These are phyloP conservation scores for Ustilago tritici DNA, from an alignment of 1,284 basidiomycete genomes.

Conservation along the genomic window DNA sequence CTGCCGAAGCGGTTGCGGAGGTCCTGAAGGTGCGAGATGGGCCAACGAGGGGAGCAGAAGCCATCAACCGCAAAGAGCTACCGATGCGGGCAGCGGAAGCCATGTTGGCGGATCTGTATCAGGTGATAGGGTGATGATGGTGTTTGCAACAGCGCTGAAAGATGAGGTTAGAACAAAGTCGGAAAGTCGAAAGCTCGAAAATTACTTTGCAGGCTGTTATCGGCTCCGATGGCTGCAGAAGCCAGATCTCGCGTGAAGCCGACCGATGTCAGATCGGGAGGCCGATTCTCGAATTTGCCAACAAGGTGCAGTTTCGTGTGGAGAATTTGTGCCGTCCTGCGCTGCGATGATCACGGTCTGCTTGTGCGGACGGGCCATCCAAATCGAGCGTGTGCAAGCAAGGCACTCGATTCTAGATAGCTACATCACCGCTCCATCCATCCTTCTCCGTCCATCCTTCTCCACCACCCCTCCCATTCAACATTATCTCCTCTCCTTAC, in stretches of 20 bases:
- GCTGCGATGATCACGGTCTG: conserved; percentile 25
- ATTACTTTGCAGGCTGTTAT: conserved; percentile 10
- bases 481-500: background rate
- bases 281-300: background rate
- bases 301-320: background rate
- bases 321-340: background rate
- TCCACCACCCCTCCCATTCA: background rate
- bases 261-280: background rate
- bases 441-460: background rate
- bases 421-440: background rate
- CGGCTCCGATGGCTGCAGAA: conserved; percentile 34
- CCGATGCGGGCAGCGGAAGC: conserved; percentile 26
- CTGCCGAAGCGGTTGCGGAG: conserved; percentile 29
- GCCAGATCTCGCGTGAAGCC: background rate
- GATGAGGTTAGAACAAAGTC: conserved; percentile 12
- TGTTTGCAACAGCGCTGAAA: background rate
- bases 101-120: conserved; percentile 14
- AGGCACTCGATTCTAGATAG: too few relatives aligned
- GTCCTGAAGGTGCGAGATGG: conserved; percentile 27
- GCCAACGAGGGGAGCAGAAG: conserved; percentile 5
- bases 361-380: conserved; percentile 25
- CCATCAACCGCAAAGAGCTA: conserved; percentile 25
- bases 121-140: background rate
- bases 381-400: background rate
- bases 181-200: conserved; percentile 18